phyloP scores from a whole-genome alignment of 306 rosid species.

The Cicer bijugum region DNA sequence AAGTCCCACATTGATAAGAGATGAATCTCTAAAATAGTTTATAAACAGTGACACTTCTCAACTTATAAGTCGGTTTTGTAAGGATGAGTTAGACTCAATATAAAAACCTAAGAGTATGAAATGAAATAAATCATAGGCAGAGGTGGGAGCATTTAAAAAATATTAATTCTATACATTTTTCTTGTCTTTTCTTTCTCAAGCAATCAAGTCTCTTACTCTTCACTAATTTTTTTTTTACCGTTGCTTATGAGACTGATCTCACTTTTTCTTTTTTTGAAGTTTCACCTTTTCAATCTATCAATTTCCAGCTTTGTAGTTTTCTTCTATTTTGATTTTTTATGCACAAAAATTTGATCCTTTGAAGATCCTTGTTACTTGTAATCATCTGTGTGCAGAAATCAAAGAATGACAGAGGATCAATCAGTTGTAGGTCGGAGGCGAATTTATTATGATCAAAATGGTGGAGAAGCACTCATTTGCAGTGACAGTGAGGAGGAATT shows the following conservation, averaged over 20 bases:
- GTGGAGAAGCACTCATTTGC: constrained; percentile 97
- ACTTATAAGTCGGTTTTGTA: too few relatives aligned
- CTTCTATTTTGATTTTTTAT: constrained; percentile 18
- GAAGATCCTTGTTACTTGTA: constrained; percentile 39
- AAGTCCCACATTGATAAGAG: too few relatives aligned
- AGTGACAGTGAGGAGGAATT: constrained; percentile 98
- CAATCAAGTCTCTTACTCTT: constrained; percentile 25
- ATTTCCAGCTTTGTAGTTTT: constrained; percentile 31
- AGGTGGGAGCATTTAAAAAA: constrained; percentile 30
- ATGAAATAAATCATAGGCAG: constrained; percentile 14
- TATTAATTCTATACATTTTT: constrained; percentile 1
- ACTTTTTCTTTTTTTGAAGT: constrained; percentile 15
- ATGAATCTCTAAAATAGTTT: too few relatives aligned
- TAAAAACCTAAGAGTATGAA: too few relatives aligned
- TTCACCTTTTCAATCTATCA: constrained; percentile 27
- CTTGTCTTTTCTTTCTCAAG: constrained; percentile 11
- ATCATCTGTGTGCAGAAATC: constrained; percentile 71
- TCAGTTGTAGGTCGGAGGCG: constrained; percentile 95
- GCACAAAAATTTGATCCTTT: constrained; percentile 14
- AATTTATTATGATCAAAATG: constrained; percentile 95
- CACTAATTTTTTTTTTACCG: constrained; percentile 1
- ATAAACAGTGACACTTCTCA: too few relatives aligned
- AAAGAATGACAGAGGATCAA: constrained; percentile 99
- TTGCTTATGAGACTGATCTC: not conserved
- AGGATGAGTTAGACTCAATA: too few relatives aligned